Percentiles rank a stretch among this genome's conserved stretches.
Evolutionary conservation across 1,284 basidiomycete genomes (phyloP).

Genomic region (Rhodotorula sp.): DNA sequence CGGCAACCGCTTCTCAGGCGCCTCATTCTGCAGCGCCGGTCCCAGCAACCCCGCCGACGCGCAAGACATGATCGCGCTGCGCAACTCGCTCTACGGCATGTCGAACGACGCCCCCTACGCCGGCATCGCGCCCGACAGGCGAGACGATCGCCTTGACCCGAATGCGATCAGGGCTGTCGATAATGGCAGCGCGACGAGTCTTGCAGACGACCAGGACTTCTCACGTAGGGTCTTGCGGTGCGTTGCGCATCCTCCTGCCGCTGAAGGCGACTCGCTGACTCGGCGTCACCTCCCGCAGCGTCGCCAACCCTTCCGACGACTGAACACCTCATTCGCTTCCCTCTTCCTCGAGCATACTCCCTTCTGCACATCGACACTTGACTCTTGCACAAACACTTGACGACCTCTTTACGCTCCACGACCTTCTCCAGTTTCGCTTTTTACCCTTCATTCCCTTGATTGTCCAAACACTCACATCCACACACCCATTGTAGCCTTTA

Average conservation of each 20-base stretch:
- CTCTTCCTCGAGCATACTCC: neutral
- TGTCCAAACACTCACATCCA: too few relatives aligned
- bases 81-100: constrained; percentile 14
- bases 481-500: too few relatives aligned
- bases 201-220: constrained; percentile 36
- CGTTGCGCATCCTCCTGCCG: neutral
- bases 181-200: constrained; percentile 18
- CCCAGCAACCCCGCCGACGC: neutral
- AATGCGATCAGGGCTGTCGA: constrained; percentile 3
- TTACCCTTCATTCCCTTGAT: too few relatives aligned
- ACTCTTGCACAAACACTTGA: too few relatives aligned
- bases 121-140: neutral
- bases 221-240: constrained; percentile 35
- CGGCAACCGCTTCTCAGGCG: constrained; percentile 10
- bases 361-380: too few relatives aligned
- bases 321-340: neutral
- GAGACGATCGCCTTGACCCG: constrained; percentile 33
- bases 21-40: constrained; percentile 6
- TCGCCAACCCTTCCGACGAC: constrained; percentile 27
- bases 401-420: too few relatives aligned
- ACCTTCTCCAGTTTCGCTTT: too few relatives aligned
- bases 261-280: too few relatives aligned
- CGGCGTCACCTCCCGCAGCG: neutral
- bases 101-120: neutral
- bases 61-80: constrained; percentile 8